phyloP scores from a whole-genome alignment of 371 early-diverging fungal genomes.

The Lichtheimia hyalospora region DNA sequence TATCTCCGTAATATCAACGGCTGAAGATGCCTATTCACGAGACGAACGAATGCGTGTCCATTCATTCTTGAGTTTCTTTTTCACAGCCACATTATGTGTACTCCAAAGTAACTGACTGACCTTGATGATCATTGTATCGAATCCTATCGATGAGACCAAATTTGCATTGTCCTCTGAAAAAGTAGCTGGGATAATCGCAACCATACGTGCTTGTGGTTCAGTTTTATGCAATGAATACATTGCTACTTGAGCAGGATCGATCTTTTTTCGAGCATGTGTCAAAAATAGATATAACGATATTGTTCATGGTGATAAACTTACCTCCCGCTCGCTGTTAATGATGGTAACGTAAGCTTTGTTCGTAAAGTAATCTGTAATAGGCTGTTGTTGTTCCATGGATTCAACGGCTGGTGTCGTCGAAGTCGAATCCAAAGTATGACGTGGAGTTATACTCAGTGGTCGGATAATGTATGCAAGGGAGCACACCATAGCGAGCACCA shows the following conservation, averaged over 20 bases:
- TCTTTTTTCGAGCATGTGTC: constrained; percentile 6
- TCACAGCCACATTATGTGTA: not conserved
- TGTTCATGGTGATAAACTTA: not conserved
- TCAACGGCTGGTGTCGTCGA: not conserved
- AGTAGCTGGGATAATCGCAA: not conserved
- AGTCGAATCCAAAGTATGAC: not conserved
- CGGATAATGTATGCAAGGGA: not conserved
- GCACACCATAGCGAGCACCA: not conserved
- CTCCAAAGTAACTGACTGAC: not conserved
- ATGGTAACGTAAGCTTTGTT: constrained; percentile 4
- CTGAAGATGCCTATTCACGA: not conserved
- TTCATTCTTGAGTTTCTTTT: not conserved
- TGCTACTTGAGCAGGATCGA: constrained; percentile 24
- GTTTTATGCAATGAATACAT: constrained; percentile 21
- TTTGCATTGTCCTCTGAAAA: not conserved
- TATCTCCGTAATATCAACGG: not conserved
- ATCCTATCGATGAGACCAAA: not conserved
- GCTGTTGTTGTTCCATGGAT: not conserved
- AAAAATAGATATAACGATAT: too few relatives aligned
- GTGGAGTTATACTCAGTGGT: not conserved
- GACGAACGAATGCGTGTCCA: not conserved
- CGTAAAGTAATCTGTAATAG: not conserved
- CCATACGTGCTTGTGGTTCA: not conserved
- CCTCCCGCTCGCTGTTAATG: not conserved
- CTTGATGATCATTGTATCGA: not conserved